Base-by-base conservation (phyloP, 129 eudicot species). In the Arctium minus region DNA sequence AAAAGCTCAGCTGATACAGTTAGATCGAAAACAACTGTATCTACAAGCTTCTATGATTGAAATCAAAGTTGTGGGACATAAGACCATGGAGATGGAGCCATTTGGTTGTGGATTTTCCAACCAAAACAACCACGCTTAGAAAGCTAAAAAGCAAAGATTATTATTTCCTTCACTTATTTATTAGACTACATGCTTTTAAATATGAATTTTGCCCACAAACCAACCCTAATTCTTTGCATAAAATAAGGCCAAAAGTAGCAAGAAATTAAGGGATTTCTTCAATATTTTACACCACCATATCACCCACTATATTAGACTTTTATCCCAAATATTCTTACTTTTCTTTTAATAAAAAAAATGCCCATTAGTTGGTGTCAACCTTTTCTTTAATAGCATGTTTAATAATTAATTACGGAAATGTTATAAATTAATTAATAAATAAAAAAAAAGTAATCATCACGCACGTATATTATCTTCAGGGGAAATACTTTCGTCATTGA, bases 71-170 rank as follows among this genome's bases (percentile, higher is more conserved):
- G 88, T 80, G 85, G 87, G 85, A 78, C 91, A 87, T 73, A 27
- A 81, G 72, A 77, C 82, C 82, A 65, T 22, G 13, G 82, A 64
- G 68, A 85, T 86, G 89, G 86, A 88, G 89, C 86, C 86, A 87
- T 86, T 82, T 86, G 86, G 87, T 91, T 88, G 90, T 91, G 92
- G 90, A 91, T 77, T 87, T 86, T 87, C 89, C 94, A 88, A 91
- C 92, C 86, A 91, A 86, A 83, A 85, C 81, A 68, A 35, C 82
- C 94, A 91, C 94, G 94, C 94, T 88, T 91, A 80, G 75, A 88
- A 90, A 88, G 90, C 81, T 78, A 87, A 85, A 81, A 83, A 70
- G 29, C 74, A 78, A 65, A 78, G 68, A 60, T 60, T 65, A 70
- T 67, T 38, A 81, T 53, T 32, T 77, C 82, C 74, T 75, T 84